Evolutionary conservation across 2,329 filamentous ascomycete species (phyloP).

Genomic region (Penicillium nordicum): DNA sequence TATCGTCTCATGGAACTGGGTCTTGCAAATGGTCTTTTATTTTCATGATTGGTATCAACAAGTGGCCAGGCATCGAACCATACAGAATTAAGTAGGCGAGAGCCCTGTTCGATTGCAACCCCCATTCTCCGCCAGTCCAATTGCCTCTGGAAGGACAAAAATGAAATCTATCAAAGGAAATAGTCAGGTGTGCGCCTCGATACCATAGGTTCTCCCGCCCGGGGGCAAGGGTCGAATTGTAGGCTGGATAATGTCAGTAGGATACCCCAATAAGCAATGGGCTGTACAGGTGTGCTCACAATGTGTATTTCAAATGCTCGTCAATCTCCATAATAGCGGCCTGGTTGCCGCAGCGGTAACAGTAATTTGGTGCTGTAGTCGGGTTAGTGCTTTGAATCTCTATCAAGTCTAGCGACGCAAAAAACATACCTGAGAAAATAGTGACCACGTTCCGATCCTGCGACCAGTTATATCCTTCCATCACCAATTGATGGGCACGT

Average conservation of each 20-base stretch:
- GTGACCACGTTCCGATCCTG: slow-evolving; percentile 98
- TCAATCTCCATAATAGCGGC: slow-evolving; percentile 99
- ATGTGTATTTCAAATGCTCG: slow-evolving; percentile 98
- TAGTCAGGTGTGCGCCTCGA: slow-evolving; percentile 96
- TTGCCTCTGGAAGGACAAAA: slow-evolving; percentile 27
- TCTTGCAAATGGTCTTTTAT: slow-evolving; percentile 36
- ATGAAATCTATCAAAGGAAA: slow-evolving; percentile 69
- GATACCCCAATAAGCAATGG: not conserved
- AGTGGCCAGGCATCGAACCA: slow-evolving; percentile 33
- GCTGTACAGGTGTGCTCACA: slow-evolving; percentile 61
- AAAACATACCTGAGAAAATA: slow-evolving; percentile 80
- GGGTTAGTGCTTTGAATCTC: not conserved
- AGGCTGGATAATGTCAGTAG: slow-evolving; percentile 58
- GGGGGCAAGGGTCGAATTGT: slow-evolving; percentile 97
- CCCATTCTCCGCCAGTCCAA: slow-evolving; percentile 27
- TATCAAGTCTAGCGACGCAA: not conserved
- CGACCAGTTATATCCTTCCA: slow-evolving; percentile 99
- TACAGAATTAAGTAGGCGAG: slow-evolving; percentile 33
- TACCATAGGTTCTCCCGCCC: slow-evolving; percentile 97
- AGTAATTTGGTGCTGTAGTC: slow-evolving; percentile 74
- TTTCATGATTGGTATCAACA: slow-evolving; percentile 44
- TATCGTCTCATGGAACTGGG: not conserved
- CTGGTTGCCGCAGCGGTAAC: slow-evolving; percentile 98
- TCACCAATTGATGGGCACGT: slow-evolving; percentile 94
- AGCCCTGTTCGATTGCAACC: slow-evolving; percentile 28